Base-by-base conservation (phyloP, 2,329 filamentous ascomycete genomes). In the Fusarium newnesense region DNA sequence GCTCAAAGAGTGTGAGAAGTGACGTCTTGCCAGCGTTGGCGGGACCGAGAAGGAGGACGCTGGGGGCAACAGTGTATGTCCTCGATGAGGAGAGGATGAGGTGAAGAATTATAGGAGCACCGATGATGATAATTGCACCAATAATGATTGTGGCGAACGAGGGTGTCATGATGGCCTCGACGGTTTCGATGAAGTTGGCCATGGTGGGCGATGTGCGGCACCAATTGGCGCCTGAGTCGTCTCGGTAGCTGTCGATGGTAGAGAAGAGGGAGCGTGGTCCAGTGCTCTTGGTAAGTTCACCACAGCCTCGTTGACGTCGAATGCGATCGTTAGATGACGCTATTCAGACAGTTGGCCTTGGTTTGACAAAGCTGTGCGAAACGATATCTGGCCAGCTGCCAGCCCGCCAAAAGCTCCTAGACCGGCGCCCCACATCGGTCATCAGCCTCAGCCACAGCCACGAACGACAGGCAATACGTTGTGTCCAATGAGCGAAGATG, bases 1-100 rank as follows among this genome's bases (percentile, higher is more conserved):
- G 87, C 83, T 92, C 88, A 76, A 90, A 86, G 76, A 96, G 87
- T 28, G 94, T 95, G n/a, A 95, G 84, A 39, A 98, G 90, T 13
- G 93, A 89, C 1, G 96, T 98, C 86, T 98, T 99, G 78, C 96
- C 96, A 56, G 90, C 89, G 72, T 92, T 93, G 63, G 92, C 91
- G 21, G 96, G 94, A 2, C 96, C 96, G 54, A 95, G 81, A 47
- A 97, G 88, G 15, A 98, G 85, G 69, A 98, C 90, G 12, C 92
- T 92, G 56, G 96, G 94, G 32, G 93, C 88, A 19, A 86, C 87
- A 42, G 89, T 89, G 77, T 93, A 91, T 19, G 91, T 82, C 30
- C 88, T 88, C 56, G 89, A 87, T 62, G 88, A 89, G 81, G 94
- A 91, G 79, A 97, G 88, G 79, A 92, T 84, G 65, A 89, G 81